Evolutionary conservation across 768 basidiomycete genomes (phyloP).

Genomic region (Calocybe gangraenosa): DNA sequence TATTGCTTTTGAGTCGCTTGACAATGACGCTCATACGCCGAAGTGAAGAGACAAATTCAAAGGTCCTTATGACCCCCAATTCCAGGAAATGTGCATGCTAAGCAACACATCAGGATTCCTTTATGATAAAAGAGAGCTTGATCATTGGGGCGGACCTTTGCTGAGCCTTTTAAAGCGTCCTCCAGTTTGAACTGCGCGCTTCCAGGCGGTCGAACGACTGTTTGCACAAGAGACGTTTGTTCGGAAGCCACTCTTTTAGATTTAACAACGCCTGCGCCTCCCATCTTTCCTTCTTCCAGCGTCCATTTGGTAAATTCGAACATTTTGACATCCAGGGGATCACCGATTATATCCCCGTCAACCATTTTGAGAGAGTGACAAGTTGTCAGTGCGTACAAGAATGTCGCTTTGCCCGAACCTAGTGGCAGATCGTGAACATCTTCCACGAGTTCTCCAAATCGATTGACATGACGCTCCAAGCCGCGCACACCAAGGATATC

Average conservation of each 20-base stretch:
- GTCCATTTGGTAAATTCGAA: constrained; percentile 97
- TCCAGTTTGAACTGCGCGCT: constrained; percentile 86
- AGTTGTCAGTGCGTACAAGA: constrained; percentile 90
- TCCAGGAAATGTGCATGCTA: constrained; percentile 97
- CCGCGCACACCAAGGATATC: constrained; percentile 94
- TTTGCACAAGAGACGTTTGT: constrained; percentile 90
- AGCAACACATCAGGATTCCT: constrained; percentile 1
- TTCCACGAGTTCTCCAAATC: constrained; percentile 87
- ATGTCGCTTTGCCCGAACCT: constrained; percentile 69
- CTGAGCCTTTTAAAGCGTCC: constrained; percentile 84
- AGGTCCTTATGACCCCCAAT: constrained; percentile 91
- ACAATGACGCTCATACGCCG: constrained; percentile 98
- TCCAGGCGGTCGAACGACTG: constrained; percentile 94
- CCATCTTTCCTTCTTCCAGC: constrained; percentile 82
- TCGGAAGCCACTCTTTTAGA: constrained; percentile 56
- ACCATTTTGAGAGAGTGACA: constrained; percentile 95
- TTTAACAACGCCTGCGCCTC: constrained; percentile 70
- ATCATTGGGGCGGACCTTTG: constrained; percentile 49
- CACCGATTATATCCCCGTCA: constrained; percentile 84
- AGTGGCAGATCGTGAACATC: constrained; percentile 83
- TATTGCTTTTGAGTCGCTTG: constrained; percentile 86
- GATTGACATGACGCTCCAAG: constrained; percentile 67
- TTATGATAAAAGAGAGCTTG: not conserved
- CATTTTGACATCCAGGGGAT: constrained; percentile 97
- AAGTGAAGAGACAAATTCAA: constrained; percentile 92